phyloP scores from a whole-genome alignment of 2,329 filamentous ascomycete genomes.

The Fusarium pseudonygamai region DNA sequence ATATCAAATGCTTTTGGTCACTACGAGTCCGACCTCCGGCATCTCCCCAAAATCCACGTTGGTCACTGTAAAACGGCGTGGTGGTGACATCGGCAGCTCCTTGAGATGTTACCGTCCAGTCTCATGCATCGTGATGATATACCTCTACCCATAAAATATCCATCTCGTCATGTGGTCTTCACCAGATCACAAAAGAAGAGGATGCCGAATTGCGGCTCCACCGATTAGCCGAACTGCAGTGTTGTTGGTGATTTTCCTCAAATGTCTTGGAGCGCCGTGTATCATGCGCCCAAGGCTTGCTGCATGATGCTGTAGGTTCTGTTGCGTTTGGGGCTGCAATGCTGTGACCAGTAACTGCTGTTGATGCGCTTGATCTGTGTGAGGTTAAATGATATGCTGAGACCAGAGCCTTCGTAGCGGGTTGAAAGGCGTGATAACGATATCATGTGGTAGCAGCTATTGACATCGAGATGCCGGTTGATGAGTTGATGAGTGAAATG shows the following conservation, averaged over 20 bases:
- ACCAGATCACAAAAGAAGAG: neutral
- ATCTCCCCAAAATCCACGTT: neutral
- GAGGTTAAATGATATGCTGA: neutral
- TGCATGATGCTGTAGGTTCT: conserved; percentile 3
- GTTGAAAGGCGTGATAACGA: neutral
- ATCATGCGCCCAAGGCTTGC: conserved; percentile 8
- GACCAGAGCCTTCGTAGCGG: no score
- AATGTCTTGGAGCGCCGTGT: conserved; percentile 17
- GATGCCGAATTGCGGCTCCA: conserved; percentile 5
- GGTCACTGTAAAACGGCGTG: neutral
- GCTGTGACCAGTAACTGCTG: neutral
- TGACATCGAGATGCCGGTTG: neutral
- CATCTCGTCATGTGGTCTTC: conserved; percentile 4
- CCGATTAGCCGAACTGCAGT: conserved; percentile 20
- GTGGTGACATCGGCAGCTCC: neutral
- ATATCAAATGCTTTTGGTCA: neutral
- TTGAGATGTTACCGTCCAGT: neutral
- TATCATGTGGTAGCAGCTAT: neutral
- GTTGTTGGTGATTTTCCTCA: neutral
- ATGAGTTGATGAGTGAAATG: neutral
- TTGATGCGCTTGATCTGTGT: neutral
- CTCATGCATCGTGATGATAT: neutral
- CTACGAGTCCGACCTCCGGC: no score
- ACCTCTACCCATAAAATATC: neutral
- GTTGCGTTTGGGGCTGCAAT: neutral